Evolutionary conservation across 2,329 filamentous ascomycete genomes (phyloP).

Genomic region (Colletotrichum magnum): DNA sequence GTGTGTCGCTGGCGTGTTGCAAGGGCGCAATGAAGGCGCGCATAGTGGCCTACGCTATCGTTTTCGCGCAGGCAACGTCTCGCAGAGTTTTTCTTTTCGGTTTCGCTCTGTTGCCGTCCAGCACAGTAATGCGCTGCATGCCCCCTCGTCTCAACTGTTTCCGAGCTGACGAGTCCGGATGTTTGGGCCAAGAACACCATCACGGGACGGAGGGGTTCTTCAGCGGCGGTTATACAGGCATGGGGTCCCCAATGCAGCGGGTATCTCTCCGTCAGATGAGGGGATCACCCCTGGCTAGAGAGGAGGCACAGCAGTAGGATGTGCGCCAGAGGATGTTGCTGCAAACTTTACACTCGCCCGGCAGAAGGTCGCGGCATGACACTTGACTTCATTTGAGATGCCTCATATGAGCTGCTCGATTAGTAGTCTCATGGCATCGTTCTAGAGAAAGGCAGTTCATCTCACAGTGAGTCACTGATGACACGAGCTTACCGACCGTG

Average conservation of each 20-base stretch:
- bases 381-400: not conserved
- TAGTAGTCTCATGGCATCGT: not conserved
- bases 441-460: slow-evolving; percentile 11
- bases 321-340: not conserved
- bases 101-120: too few relatives aligned
- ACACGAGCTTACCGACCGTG: not conserved
- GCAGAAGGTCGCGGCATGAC: not conserved
- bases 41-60: not conserved
- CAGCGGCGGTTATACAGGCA: not conserved
- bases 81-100: not conserved
- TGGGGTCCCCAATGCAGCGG: not conserved
- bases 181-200: slow-evolving; percentile 1
- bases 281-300: not conserved
- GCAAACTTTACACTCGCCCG: not conserved
- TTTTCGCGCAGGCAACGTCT: not conserved
- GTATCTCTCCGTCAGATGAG: not conserved
- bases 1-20: slow-evolving; percentile 5
- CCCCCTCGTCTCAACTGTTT: not conserved
- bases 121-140: not conserved
- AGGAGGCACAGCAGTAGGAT: not conserved
- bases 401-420: too few relatives aligned
- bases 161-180: not conserved
- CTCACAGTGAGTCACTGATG: not conserved
- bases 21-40: slow-evolving; percentile 16
- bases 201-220: slow-evolving; percentile 7